Evolutionary conservation across 2,329 filamentous ascomycete species (phyloP).

Genomic region (Fusarium decemcellulare): DNA sequence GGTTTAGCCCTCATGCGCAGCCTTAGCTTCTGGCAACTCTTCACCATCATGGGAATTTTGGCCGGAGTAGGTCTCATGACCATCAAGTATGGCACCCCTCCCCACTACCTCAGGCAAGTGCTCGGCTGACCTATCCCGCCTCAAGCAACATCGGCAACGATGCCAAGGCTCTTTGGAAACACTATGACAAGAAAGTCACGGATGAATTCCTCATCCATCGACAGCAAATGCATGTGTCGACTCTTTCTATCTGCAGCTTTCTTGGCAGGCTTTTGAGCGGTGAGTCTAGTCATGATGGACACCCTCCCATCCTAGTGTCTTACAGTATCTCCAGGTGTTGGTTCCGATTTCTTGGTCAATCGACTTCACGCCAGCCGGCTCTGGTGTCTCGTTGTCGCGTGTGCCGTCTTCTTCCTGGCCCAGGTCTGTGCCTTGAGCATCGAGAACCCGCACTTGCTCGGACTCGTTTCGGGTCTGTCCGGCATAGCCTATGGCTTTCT

Average conservation of each 20-base stretch:
- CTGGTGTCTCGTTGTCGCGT: conserved; percentile 90
- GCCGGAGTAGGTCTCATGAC: conserved; percentile 98
- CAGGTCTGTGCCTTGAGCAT: conserved; percentile 84
- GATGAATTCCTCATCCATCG: conserved; percentile 82
- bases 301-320: conserved; percentile 19
- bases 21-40: conserved; percentile 92
- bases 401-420: conserved; percentile 82
- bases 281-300: conserved; percentile 54
- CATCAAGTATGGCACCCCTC: conserved; percentile 81
- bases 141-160: conserved; percentile 93
- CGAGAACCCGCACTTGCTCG: conserved; percentile 82
- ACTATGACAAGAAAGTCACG: conserved; percentile 81
- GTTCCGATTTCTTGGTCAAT: conserved; percentile 91
- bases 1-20: conserved; percentile 81
- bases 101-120: conserved; percentile 2
- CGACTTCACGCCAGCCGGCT: conserved; percentile 84
- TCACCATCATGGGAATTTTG: conserved; percentile 88
- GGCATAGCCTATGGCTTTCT: conserved; percentile 93
- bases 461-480: conserved; percentile 84
- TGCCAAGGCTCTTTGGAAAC: conserved; percentile 88
- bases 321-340: conserved; percentile 72
- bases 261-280: conserved; percentile 83
- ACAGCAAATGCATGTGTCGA: conserved; percentile 94
- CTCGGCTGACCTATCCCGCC: conserved; percentile 19
- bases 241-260: conserved; percentile 92